Conservation (phyloP, 306 rosid genomes). For the Inga laurina region DNA sequence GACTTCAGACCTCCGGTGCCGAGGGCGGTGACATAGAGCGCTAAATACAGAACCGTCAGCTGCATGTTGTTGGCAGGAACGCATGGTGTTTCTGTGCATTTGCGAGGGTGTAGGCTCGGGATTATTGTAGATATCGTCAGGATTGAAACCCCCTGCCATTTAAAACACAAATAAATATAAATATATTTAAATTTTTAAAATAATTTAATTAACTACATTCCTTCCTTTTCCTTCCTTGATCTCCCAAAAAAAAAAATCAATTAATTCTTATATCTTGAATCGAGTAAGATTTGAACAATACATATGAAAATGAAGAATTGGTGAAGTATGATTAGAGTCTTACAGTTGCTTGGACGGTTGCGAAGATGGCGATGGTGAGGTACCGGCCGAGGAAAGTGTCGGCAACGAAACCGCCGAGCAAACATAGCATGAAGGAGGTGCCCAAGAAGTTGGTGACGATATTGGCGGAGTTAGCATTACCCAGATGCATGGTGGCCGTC, state of each 20-base stretch:
- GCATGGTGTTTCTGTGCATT: constrained; percentile 50
- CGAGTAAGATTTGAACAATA: too few relatives aligned
- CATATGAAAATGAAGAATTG: too few relatives aligned
- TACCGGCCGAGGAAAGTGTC: constrained; percentile 96
- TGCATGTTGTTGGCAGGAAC: constrained; percentile 54
- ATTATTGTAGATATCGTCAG: constrained; percentile 77
- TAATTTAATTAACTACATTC: too few relatives aligned
- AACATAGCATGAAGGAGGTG: constrained; percentile 89
- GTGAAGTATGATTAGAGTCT: constrained; percentile 23
- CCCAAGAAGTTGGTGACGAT: constrained; percentile 87
- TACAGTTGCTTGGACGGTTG: constrained; percentile 85
- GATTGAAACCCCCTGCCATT: constrained; percentile 73
- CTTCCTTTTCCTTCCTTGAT: too few relatives aligned
- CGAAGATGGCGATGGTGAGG: constrained; percentile 83
- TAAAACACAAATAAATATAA: not conserved
- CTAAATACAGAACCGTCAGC: constrained; percentile 53
- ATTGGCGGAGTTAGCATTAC: constrained; percentile 85
- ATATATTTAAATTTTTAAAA: too few relatives aligned
- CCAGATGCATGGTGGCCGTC: constrained; percentile 86
- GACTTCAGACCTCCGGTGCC: constrained; percentile 92
- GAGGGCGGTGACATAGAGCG: constrained; percentile 72
- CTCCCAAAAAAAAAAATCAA: too few relatives aligned
- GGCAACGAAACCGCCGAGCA: constrained; percentile 86
- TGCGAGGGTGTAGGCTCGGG: constrained; percentile 79
- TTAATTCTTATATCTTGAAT: too few relatives aligned